phyloP scores from a whole-genome alignment of 2,329 filamentous ascomycete genomes.

The Gremmenia infestans region DNA sequence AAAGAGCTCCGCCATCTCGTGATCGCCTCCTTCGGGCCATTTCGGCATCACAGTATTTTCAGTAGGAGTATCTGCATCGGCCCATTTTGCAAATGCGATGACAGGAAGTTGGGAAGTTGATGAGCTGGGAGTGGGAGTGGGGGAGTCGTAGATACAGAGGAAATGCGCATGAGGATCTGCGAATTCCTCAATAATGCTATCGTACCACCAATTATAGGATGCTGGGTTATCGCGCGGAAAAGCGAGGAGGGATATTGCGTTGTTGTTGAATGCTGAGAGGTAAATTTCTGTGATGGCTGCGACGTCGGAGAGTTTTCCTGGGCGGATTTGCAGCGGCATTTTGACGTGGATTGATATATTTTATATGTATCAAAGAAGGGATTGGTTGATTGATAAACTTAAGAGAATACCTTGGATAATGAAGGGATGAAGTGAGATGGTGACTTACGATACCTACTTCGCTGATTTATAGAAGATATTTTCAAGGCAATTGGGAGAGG shows the following conservation, averaged over 20 bases:
- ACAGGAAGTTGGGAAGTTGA: background rate
- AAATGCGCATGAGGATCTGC: conserved; percentile 35
- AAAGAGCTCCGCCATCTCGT: conserved; percentile 35
- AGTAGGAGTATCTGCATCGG: conserved; percentile 25
- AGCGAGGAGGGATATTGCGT: conserved; percentile 34
- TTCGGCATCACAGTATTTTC: conserved; percentile 25
- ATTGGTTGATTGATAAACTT: too few species aligned
- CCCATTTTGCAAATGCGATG: conserved; percentile 47
- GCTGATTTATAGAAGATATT: too few species aligned
- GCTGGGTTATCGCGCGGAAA: conserved; percentile 32
- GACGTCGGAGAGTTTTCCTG: conserved; percentile 38
- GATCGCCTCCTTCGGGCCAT: conserved; percentile 39
- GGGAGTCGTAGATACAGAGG: conserved; percentile 36
- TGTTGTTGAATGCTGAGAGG: conserved; percentile 40
- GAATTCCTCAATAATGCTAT: conserved; percentile 36
- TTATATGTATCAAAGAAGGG: background rate
- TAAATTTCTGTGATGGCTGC: conserved; percentile 39
- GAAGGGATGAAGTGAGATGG: too few species aligned
- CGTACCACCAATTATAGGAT: conserved; percentile 34
- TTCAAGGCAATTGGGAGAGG: too few species aligned
- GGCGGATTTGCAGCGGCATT: conserved; percentile 33
- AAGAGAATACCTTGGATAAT: too few species aligned
- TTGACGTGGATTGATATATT: background rate
- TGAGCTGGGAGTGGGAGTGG: conserved; percentile 8
- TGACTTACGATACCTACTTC: too few species aligned